Percentiles rank a stretch among this genome's conserved stretches.
Conservation (phyloP, 169 alveolate species). For the Perkinsus olseni region DNA sequence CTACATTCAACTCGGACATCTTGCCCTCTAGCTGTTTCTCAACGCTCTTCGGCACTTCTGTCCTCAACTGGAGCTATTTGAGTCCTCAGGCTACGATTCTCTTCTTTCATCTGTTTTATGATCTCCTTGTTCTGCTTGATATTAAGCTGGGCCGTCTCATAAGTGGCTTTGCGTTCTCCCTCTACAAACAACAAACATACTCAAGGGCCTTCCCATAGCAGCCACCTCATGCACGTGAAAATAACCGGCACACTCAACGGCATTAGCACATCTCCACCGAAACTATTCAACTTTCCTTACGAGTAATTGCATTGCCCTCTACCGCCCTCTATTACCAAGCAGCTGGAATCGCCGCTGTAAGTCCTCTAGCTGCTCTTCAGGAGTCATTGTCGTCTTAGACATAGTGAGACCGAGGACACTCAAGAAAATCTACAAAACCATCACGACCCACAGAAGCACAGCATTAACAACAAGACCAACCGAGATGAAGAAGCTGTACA, state of each 20-base stretch:
- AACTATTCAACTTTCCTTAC: neutral
- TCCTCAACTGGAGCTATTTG: slow-evolving; percentile 43
- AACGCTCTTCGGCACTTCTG: slow-evolving; percentile 54
- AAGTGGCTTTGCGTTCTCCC: slow-evolving; percentile 61
- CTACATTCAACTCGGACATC: slow-evolving; percentile 27
- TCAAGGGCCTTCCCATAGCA: neutral
- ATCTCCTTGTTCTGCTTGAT: slow-evolving; percentile 61
- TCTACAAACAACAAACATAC: slow-evolving; percentile 12
- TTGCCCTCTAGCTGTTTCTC: slow-evolving; percentile 36
- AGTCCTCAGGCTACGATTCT: slow-evolving; percentile 19
- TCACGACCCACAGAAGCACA: too few relatives aligned
- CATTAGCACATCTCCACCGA: neutral
- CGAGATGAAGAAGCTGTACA: too few relatives aligned
- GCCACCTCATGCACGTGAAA: neutral
- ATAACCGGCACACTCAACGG: too few relatives aligned
- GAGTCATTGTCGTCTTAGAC: slow-evolving; percentile 20
- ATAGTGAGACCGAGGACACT: neutral
- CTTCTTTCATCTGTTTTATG: slow-evolving; percentile 61
- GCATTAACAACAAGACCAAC: too few relatives aligned
- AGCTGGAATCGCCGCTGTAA: slow-evolving; percentile 38
- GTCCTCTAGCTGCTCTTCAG: slow-evolving; percentile 65
- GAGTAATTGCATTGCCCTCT: neutral
- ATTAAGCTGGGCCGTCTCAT: slow-evolving; percentile 60
- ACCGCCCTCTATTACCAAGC: neutral
- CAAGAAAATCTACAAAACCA: neutral